Conservation (phyloP, 176 grass and related monocot species). For the Dendrocalamus sinicus region DNA sequence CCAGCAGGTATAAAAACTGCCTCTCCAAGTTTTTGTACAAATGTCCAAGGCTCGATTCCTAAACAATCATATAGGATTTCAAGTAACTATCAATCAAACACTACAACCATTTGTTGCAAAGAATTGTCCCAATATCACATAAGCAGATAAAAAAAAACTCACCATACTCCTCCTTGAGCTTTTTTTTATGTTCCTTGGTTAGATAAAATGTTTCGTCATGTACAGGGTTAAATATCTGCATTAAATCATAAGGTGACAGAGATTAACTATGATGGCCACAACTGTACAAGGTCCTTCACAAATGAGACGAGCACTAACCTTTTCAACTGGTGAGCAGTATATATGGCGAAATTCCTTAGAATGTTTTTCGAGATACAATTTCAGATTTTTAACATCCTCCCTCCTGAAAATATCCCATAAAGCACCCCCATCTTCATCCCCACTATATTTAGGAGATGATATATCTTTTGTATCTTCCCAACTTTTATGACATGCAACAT, state of each 20-base stretch:
- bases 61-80: constrained; percentile 23
- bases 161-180: constrained; percentile 80
- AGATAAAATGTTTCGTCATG: constrained; percentile 85
- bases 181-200: constrained; percentile 63
- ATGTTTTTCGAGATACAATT: constrained; percentile 58
- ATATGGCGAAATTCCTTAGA: constrained; percentile 75
- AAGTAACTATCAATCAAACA: background rate
- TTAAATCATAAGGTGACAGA: constrained; percentile 29
- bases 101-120: background rate
- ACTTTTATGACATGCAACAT: constrained; percentile 31
- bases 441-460: constrained; percentile 29
- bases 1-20: constrained; percentile 80
- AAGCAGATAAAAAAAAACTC: constrained; percentile 36
- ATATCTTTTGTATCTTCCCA: constrained; percentile 36
- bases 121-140: constrained; percentile 16
- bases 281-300: background rate
- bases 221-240: constrained; percentile 68
- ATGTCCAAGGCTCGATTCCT: constrained; percentile 87
- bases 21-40: constrained; percentile 80
- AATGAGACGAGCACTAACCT: constrained; percentile 49
- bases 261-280: constrained; percentile 24
- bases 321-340: constrained; percentile 62
- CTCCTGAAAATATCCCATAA: constrained; percentile 89
- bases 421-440: constrained; percentile 51
- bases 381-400: constrained; percentile 59